Conservation (phyloP, 805 yeast species). For the Ogataea angusta region DNA sequence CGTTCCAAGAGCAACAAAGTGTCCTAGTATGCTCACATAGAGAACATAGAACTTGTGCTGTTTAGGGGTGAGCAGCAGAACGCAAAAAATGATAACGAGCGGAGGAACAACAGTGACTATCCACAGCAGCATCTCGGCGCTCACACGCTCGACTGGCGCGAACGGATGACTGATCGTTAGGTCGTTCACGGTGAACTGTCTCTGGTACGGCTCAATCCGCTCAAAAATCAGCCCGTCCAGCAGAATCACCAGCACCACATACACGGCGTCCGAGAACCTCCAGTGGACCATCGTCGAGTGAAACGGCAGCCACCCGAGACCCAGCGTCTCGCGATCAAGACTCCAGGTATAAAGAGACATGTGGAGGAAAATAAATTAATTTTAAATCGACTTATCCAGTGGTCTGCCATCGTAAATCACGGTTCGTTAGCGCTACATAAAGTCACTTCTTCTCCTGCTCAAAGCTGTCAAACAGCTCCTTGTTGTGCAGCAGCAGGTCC, state of each 20-base stretch:
- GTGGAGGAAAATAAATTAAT: neutral
- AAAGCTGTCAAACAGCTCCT: slow-evolving; percentile 43
- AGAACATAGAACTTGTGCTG: slow-evolving; percentile 56
- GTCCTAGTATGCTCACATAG: slow-evolving; percentile 65
- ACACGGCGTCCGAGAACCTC: slow-evolving; percentile 27
- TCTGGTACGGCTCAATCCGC: slow-evolving; percentile 57
- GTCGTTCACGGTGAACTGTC: slow-evolving; percentile 77
- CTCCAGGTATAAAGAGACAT: slow-evolving; percentile 11
- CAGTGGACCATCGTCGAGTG: slow-evolving; percentile 22
- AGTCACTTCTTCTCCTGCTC: slow-evolving; percentile 27
- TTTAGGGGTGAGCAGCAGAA: slow-evolving; percentile 42
- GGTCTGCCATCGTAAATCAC: slow-evolving; percentile 1
- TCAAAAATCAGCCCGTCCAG: slow-evolving; percentile 28
- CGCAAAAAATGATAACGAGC: slow-evolving; percentile 32
- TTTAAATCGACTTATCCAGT: neutral
- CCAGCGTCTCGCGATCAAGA: slow-evolving; percentile 30
- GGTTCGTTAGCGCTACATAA: neutral
- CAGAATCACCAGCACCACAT: slow-evolving; percentile 17
- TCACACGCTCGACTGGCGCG: slow-evolving; percentile 71
- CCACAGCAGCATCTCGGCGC: slow-evolving; percentile 50
- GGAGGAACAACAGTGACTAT: slow-evolving; percentile 53
- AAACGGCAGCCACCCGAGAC: slow-evolving; percentile 21
- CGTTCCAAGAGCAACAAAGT: slow-evolving; percentile 54
- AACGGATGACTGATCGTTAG: slow-evolving; percentile 77
- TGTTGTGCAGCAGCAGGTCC: slow-evolving; percentile 53